Evolutionary conservation across 768 basidiomycete genomes (phyloP).

Genomic region (Tylopilus sp.): DNA sequence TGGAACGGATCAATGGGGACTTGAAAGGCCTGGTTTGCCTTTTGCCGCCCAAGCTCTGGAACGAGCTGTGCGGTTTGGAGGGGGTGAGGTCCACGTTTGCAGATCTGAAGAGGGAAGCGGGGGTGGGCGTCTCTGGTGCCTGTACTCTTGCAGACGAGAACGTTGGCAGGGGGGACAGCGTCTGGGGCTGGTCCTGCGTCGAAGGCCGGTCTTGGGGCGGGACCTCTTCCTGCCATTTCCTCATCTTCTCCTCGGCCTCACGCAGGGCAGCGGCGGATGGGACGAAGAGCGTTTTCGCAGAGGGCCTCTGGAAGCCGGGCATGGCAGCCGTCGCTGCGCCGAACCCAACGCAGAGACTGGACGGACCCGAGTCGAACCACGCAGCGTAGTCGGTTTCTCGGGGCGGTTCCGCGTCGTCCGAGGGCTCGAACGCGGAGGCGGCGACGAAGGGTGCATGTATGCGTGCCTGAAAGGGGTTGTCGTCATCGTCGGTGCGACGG

Average conservation of each 20-base stretch:
- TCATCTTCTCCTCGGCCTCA: conserved; percentile 51
- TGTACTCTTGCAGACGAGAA: conserved; percentile 34
- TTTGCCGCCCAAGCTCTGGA: conserved; percentile 10
- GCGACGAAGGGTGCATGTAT: conserved; percentile 19
- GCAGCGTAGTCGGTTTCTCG: conserved; percentile 41
- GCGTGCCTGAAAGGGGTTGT: conserved; percentile 20
- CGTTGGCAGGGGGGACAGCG: conserved; percentile 24
- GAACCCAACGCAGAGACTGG: conserved; percentile 34
- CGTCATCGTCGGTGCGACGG: conserved; percentile 9
- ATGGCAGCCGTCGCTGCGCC: conserved; percentile 32
- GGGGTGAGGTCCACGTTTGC: conserved; percentile 20
- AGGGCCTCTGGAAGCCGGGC: conserved; percentile 19
- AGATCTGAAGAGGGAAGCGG: conserved; percentile 26
- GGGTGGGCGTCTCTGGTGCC: conserved; percentile 39
- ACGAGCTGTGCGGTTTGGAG: conserved; percentile 9
- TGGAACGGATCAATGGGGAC: conserved; percentile 38
- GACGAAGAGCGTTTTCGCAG: conserved; percentile 35
- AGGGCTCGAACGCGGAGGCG: conserved; percentile 13
- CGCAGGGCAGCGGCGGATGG: conserved; percentile 56
- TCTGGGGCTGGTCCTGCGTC: conserved; percentile 21
- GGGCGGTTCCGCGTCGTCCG: conserved; percentile 15
- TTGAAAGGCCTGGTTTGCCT: conserved; percentile 40
- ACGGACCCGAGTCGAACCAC: conserved; percentile 46
- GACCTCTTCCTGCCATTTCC: conserved; percentile 44
- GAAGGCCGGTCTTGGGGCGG: conserved; percentile 10